These are phyloP conservation scores for Rhizopogon salebrosus DNA, from an alignment of 768 basidiomycete species.

Conservation along the genomic window DNA sequence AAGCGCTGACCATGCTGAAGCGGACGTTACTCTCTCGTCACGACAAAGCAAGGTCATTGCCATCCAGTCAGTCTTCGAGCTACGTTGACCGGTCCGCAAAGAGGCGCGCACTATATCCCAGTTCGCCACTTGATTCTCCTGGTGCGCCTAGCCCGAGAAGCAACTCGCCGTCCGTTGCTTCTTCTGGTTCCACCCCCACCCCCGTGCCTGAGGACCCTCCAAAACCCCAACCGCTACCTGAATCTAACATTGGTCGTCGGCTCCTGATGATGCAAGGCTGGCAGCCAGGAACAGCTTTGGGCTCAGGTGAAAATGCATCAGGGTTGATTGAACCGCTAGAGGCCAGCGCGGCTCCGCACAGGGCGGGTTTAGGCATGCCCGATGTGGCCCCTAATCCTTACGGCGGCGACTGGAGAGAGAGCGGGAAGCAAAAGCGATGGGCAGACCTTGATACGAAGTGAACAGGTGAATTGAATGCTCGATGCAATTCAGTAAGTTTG, in stretches of 20 bases:
- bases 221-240: conserved; percentile 44
- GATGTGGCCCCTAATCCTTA: conserved; percentile 13
- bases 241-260: conserved; percentile 61
- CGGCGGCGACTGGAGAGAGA: conserved; percentile 34
- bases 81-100: conserved; percentile 73
- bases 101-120: conserved; percentile 54
- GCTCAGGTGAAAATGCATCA: conserved; percentile 6
- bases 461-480: not conserved
- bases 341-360: conserved; percentile 34
- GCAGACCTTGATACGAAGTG: not conserved
- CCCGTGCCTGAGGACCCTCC: conserved; percentile 24
- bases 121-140: conserved; percentile 48
- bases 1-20: conserved; percentile 60
- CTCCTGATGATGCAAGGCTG: conserved; percentile 74
- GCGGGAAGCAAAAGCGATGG: conserved; percentile 38
- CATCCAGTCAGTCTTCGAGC: conserved; percentile 12
- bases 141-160: conserved; percentile 32
- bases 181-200: conserved; percentile 9
- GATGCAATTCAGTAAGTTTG: not conserved
- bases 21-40: conserved; percentile 57
- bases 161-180: conserved; percentile 14
- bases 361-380: conserved; percentile 54
- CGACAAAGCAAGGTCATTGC: conserved; percentile 8
- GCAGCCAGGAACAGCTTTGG: conserved; percentile 53
- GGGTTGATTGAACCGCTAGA: conserved; percentile 57